A percentile compares a stretch with the other conserved stretches of the same genome.
Evolutionary conservation across 2,329 filamentous ascomycete species (phyloP).

Genomic region (Colletotrichum liriopes): DNA sequence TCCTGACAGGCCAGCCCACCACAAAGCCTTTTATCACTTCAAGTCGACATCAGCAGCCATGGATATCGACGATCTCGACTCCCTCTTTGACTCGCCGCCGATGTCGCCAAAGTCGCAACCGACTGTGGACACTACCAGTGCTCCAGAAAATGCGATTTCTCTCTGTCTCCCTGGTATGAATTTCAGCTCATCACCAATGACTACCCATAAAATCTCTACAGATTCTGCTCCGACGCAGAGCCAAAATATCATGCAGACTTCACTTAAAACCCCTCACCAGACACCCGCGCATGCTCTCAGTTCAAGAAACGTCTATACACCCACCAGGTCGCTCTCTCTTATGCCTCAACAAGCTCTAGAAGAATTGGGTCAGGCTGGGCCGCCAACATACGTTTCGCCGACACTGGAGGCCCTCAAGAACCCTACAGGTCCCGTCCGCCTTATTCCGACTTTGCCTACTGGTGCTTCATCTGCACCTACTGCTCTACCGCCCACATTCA

Average conservation of each 20-base stretch:
- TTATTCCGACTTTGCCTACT: background rate
- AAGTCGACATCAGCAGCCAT: background rate
- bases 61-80: background rate
- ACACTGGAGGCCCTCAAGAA: background rate
- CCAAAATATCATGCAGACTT: background rate
- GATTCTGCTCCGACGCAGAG: background rate
- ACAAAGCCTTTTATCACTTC: no score
- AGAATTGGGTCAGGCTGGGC: no score
- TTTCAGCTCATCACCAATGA: background rate
- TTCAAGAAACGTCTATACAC: background rate
- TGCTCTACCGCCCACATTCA: background rate
- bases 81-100: background rate
- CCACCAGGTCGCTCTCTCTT: fast-evolving
- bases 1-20: fast-evolving
- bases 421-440: background rate
- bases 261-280: background rate
- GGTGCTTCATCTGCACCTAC: no score
- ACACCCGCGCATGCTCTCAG: no score
- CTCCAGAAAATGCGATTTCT: background rate
- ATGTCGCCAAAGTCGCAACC: background rate
- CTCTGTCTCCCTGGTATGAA: background rate
- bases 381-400: background rate
- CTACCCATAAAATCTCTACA: background rate
- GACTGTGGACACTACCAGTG: no score
- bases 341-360: background rate